A percentile compares a stretch with the other conserved stretches of the same genome.
Conservation (phyloP, 768 basidiomycete genomes). For the Suillus alpinus region DNA sequence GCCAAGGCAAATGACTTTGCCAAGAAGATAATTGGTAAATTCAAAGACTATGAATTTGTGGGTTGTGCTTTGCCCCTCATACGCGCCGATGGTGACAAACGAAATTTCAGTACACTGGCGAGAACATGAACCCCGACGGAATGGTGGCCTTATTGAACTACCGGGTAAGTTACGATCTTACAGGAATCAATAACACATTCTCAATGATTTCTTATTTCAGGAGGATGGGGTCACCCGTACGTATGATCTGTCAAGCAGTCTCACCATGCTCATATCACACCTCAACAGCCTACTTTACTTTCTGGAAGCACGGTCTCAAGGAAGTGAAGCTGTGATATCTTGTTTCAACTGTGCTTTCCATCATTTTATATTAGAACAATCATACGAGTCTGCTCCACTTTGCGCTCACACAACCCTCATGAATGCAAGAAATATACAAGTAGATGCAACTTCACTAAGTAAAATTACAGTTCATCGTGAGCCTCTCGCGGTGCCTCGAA, state of each 20-base stretch:
- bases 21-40: conserved; percentile 86
- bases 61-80: conserved; percentile 22
- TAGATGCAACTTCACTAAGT: conserved; percentile 1
- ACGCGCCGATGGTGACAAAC: conserved; percentile 1
- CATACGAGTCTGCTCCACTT: not conserved
- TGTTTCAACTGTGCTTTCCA: conserved; percentile 7
- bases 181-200: not conserved
- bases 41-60: conserved; percentile 95
- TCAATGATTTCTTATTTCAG: conserved; percentile 32
- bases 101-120: conserved; percentile 59
- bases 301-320: conserved; percentile 96
- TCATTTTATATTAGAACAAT: conserved; percentile 5
- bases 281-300: conserved; percentile 76
- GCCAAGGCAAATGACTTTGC: conserved; percentile 71
- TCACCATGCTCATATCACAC: conserved; percentile 6
- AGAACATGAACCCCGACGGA: conserved; percentile 81
- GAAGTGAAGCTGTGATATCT: conserved; percentile 60
- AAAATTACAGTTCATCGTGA: conserved; percentile 30
- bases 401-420: not conserved
- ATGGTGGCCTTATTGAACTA: conserved; percentile 96
- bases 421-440: not conserved
- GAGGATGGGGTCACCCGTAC: conserved; percentile 81
- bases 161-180: conserved; percentile 49
- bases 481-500: conserved; percentile 24
- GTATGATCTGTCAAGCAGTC: conserved; percentile 24